Percentiles rank a stretch among this genome's conserved stretches.
Evolutionary conservation across 23 red algal genomes (phyloP).

Genomic region (Gracilaria domingensis): DNA sequence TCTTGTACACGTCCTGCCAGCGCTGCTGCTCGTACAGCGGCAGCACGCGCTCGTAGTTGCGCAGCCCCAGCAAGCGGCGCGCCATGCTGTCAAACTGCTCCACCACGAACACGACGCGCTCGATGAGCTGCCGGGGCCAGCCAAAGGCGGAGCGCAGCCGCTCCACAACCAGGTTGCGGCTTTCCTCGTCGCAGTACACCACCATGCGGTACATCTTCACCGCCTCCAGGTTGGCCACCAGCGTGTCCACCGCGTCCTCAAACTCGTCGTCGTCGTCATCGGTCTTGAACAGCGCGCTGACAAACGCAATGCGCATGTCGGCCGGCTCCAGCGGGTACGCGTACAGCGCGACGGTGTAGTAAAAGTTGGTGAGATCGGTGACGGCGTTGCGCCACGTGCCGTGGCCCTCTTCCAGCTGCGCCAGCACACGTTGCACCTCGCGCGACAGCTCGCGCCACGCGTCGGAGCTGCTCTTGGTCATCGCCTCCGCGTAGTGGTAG

Average conservation of each 20-base stretch:
- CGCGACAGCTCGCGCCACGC: conserved; percentile 4
- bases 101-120: conserved; percentile 13
- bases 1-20: neutral
- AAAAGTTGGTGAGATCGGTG: conserved; percentile 57
- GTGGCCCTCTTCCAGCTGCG: conserved; percentile 26
- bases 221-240: conserved; percentile 6
- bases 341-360: conserved; percentile 37
- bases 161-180: neutral
- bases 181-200: conserved; percentile 12
- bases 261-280: conserved; percentile 13
- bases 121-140: neutral
- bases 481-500: conserved; percentile 46
- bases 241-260: neutral
- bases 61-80: conserved; percentile 9
- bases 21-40: neutral
- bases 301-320: conserved; percentile 50
- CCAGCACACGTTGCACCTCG: neutral
- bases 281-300: conserved; percentile 24
- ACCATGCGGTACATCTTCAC: conserved; percentile 9
- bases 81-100: neutral
- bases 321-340: conserved; percentile 29
- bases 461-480: neutral
- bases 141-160: neutral
- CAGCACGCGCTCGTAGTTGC: neutral
- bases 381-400: conserved; percentile 43